Percentiles rank a stretch among this genome's conserved stretches.
Evolutionary conservation across 495 filamentous ascomycete species (phyloP).

Genomic region (Aspergillus nidulans): DNA sequence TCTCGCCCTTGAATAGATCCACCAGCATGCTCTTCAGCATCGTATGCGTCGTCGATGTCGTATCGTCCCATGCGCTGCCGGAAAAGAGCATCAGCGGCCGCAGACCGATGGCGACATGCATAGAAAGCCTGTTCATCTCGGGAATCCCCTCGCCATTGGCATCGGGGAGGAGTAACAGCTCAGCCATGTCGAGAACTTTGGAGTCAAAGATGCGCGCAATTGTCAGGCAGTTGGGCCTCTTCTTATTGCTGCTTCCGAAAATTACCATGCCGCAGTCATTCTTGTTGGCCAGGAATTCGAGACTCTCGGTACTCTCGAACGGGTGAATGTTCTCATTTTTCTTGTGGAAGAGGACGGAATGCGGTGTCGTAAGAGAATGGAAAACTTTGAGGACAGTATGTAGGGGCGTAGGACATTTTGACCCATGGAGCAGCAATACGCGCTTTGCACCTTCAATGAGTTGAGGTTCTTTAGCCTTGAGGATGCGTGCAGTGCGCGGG

Average conservation of each 20-base stretch:
- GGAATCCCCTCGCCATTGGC: conserved; percentile 55
- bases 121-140: conserved; percentile 80
- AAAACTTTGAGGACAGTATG: conserved; percentile 80
- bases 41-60: conserved; percentile 66
- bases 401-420: conserved; percentile 69
- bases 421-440: conserved; percentile 79
- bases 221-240: conserved; percentile 85
- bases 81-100: conserved; percentile 86
- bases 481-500: conserved; percentile 86
- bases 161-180: conserved; percentile 73
- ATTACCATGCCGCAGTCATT: conserved; percentile 83
- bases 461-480: conserved; percentile 90
- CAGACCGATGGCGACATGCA: conserved; percentile 63
- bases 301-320: conserved; percentile 80
- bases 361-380: conserved; percentile 70
- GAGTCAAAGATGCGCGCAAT: conserved; percentile 76
- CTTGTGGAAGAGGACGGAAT: conserved; percentile 85
- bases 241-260: conserved; percentile 82
- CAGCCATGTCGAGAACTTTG: conserved; percentile 89
- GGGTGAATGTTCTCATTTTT: conserved; percentile 86
- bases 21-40: conserved; percentile 81
- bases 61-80: conserved; percentile 77
- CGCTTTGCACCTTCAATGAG: conserved; percentile 80
- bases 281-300: conserved; percentile 93
- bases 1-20: conserved; percentile 83